Evolutionary conservation across 257 asterid genomes (phyloP).

Genomic region (Solanum sitiens): DNA sequence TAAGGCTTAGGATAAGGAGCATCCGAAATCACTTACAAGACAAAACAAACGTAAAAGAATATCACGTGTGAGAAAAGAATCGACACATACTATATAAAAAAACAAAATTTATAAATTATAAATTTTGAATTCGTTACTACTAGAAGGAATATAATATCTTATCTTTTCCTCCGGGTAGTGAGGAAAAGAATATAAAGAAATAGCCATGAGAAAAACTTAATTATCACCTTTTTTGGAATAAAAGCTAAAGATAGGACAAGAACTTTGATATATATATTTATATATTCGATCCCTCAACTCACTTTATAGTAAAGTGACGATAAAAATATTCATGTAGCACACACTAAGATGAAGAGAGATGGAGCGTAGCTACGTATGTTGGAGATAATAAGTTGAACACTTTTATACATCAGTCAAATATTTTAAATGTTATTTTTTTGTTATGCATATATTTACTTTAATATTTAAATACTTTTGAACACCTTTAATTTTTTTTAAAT

Average conservation of each 20-base stretch:
- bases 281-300: background rate
- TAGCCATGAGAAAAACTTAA: background rate
- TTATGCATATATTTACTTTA: background rate
- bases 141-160: background rate
- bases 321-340: background rate
- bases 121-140: background rate
- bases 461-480: background rate
- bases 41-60: background rate
- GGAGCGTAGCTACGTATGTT: background rate
- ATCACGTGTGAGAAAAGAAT: background rate
- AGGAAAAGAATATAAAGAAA: background rate
- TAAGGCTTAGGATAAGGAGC: background rate
- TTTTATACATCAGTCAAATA: background rate
- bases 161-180: background rate
- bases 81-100: background rate
- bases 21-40: background rate
- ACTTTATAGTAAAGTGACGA: background rate
- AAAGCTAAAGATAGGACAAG: background rate
- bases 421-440: background rate
- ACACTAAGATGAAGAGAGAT: background rate
- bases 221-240: background rate
- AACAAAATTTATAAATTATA: background rate
- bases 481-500: background rate
- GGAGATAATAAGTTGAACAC: background rate
- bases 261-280: background rate